These are phyloP conservation scores for Talaromyces amestolkiae DNA, from an alignment of 2,329 filamentous ascomycete species.

Conservation along the genomic window DNA sequence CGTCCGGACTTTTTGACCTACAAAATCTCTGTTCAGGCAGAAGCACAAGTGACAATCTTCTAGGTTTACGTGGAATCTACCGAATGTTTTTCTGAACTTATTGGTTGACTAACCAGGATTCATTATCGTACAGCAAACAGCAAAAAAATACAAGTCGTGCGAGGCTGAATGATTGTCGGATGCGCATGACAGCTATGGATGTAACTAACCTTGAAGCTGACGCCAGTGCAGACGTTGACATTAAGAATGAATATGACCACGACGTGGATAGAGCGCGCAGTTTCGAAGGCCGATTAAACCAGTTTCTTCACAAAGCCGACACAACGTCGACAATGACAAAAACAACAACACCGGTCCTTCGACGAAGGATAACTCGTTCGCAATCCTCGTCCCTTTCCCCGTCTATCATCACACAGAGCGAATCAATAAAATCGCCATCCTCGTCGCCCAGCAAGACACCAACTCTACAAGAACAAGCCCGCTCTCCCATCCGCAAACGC, in stretches of 20 bases:
- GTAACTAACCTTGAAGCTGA: neutral
- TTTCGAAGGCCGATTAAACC: slow-evolving; percentile 38
- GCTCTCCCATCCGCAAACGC: slow-evolving; percentile 7
- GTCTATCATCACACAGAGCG: neutral
- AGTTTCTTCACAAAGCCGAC: slow-evolving; percentile 32
- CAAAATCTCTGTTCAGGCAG: neutral
- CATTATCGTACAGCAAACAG: neutral
- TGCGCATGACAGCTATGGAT: neutral
- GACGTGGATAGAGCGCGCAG: slow-evolving; percentile 32
- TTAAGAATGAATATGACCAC: slow-evolving; percentile 3
- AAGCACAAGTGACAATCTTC: neutral
- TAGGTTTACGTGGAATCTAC: neutral
- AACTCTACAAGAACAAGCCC: neutral
- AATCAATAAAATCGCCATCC: neutral
- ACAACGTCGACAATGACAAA: neutral
- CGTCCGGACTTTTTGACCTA: neutral
- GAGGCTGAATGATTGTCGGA: neutral
- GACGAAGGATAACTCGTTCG: slow-evolving; percentile 8
- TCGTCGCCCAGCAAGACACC: neutral
- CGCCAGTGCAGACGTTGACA: neutral
- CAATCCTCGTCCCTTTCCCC: slow-evolving; percentile 1
- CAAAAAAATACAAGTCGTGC: neutral
- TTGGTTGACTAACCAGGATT: neutral
- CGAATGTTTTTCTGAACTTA: neutral
- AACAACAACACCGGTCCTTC: neutral